These are phyloP conservation scores for Fraxinus xanthoxyloides DNA, from an alignment of 305 asterid species.

Conservation along the genomic window DNA sequence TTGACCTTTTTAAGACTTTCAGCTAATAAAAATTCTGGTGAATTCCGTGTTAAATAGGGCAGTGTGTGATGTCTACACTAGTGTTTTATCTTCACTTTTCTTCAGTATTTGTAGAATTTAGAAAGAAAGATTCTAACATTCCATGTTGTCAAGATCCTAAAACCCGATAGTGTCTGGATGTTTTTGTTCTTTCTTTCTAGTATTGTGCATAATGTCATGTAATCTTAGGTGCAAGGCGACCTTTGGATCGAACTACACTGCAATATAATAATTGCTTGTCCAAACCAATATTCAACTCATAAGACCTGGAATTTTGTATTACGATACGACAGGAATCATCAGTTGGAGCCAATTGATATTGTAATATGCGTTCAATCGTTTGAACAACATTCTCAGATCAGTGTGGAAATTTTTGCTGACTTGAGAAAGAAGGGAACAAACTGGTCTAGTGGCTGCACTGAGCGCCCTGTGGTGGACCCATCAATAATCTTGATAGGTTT, in stretches of 20 bases:
- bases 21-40: background rate
- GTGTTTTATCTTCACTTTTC: background rate
- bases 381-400: background rate
- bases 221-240: background rate
- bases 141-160: background rate
- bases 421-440: background rate
- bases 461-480: background rate
- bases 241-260: background rate
- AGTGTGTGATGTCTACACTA: background rate
- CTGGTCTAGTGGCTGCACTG: background rate
- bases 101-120: background rate
- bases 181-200: background rate
- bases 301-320: background rate
- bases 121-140: background rate
- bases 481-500: background rate
- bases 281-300: background rate
- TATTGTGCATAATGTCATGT: background rate
- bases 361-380: background rate
- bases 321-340: background rate
- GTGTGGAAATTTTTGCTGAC: background rate
- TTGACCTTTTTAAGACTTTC: background rate
- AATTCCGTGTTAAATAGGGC: background rate
- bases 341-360: background rate
- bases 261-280: background rate
- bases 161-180: background rate